Percentiles rank a stretch among this genome's conserved stretches.
These are phyloP conservation scores for Globisporangium ultimum DNA, from an alignment of 352 stramenopile species.

Conservation along the genomic window DNA sequence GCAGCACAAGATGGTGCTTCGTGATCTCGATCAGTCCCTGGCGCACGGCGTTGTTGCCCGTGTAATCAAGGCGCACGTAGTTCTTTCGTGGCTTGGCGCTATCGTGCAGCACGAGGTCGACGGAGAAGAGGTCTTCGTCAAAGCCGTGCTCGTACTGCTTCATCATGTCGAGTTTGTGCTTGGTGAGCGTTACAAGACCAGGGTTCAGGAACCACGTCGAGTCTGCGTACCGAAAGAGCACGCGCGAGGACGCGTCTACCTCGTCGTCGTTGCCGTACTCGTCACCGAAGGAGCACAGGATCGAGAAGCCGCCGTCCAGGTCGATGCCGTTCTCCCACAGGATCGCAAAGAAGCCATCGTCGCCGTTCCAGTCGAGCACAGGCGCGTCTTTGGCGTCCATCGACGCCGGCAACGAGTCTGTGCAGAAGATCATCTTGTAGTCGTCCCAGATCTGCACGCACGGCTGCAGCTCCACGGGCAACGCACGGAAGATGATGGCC, in stretches of 20 bases:
- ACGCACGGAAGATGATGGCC: constrained; percentile 63
- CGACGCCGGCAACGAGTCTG: constrained; percentile 18
- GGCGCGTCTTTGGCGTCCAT: constrained; percentile 23
- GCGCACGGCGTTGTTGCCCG: constrained; percentile 56
- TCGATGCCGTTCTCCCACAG: constrained; percentile 76
- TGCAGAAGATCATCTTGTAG: constrained; percentile 68
- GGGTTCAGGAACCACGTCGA: constrained; percentile 76
- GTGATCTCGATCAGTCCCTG: constrained; percentile 80
- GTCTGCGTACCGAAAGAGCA: constrained; percentile 77
- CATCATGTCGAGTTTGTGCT: constrained; percentile 76
- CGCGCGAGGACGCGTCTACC: constrained; percentile 55
- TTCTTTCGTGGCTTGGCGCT: constrained; percentile 31
- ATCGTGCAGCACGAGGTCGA: constrained; percentile 77
- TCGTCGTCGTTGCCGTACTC: constrained; percentile 61
- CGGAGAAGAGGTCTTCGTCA: constrained; percentile 74
- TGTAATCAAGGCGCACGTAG: constrained; percentile 57
- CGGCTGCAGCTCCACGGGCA: constrained; percentile 71
- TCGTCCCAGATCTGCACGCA: constrained; percentile 86
- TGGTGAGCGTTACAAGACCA: constrained; percentile 70
- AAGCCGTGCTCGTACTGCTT: constrained; percentile 85
- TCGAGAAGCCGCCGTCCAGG: constrained; percentile 77
- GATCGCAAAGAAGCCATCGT: constrained; percentile 78
- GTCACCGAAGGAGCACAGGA: constrained; percentile 82
- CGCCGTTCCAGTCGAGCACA: constrained; percentile 74
- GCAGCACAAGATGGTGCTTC: constrained; percentile 72